Percentiles rank a stretch among this genome's conserved stretches.
Evolutionary conservation across 2,329 filamentous ascomycete species (phyloP).

Genomic region (Aureobasidium musti): DNA sequence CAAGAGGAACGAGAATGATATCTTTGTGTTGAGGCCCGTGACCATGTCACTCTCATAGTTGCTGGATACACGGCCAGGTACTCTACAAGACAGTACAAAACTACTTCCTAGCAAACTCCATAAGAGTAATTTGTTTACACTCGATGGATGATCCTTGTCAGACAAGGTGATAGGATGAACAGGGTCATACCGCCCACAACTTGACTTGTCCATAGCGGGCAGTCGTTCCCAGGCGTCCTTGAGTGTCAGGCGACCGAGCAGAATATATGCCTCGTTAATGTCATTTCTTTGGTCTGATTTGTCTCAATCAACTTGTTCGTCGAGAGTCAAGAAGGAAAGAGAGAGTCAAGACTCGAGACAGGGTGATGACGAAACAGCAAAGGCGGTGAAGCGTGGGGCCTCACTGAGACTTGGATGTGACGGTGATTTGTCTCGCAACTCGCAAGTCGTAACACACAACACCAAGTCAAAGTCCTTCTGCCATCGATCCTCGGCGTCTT

Average conservation of each 20-base stretch:
- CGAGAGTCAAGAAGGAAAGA: neutral
- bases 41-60: too few species aligned
- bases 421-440: slow-evolving; percentile 8
- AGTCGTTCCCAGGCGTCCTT: too few species aligned
- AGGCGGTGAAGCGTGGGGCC: slow-evolving; percentile 26
- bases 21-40: too few species aligned
- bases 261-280: too few species aligned
- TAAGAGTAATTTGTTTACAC: neutral
- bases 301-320: neutral
- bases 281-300: too few species aligned
- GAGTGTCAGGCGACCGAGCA: neutral
- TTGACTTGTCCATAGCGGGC: neutral
- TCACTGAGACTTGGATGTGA: slow-evolving; percentile 16
- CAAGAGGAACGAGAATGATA: too few species aligned
- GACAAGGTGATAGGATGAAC: neutral
- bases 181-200: neutral
- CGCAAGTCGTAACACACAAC: slow-evolving; percentile 11
- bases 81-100: too few species aligned
- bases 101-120: too few species aligned
- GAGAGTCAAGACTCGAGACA: neutral
- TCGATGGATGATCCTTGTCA: neutral
- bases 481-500: neutral
- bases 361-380: neutral
- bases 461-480: neutral
- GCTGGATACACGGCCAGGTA: too few species aligned